Percentiles rank a stretch among this genome's conserved stretches.
phyloP scores from a whole-genome alignment of 2,329 filamentous ascomycete species.

The Colletotrichum somersetense region DNA sequence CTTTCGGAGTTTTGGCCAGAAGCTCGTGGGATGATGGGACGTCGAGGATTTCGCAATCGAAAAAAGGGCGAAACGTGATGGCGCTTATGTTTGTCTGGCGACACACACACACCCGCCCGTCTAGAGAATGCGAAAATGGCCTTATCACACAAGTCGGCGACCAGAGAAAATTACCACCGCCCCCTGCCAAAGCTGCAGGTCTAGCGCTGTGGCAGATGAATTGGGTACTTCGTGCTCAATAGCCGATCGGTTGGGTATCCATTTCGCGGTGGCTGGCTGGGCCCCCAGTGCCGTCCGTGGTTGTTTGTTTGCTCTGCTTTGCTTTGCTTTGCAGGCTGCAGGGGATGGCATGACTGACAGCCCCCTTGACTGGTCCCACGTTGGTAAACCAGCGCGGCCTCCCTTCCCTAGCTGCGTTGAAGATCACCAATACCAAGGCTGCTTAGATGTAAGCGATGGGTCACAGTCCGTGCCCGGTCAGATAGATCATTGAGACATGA shows the following conservation, averaged over 20 bases:
- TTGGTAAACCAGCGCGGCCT: conserved; percentile 2
- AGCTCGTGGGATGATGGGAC: background rate
- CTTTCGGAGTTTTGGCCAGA: background rate
- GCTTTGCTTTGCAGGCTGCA: background rate
- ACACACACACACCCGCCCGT: background rate
- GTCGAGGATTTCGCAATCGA: background rate
- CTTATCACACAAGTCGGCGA: background rate
- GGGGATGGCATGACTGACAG: too few species aligned
- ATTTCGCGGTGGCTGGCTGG: conserved; percentile 3
- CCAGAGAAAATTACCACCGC: background rate
- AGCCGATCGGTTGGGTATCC: conserved; percentile 7
- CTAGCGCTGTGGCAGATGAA: background rate
- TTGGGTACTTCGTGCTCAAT: background rate
- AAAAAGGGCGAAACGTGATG: background rate
- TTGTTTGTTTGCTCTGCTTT: background rate
- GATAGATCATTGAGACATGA: background rate
- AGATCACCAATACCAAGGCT: conserved; percentile 8
- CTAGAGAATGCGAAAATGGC: background rate
- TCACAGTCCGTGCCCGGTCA: background rate
- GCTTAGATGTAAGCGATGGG: background rate
- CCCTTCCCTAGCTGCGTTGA: background rate
- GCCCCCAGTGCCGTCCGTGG: background rate
- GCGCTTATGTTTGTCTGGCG: background rate
- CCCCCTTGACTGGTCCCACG: background rate
- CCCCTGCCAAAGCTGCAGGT: conserved; percentile 1